Percentiles rank a stretch among this genome's conserved stretches.
Evolutionary conservation across 2,329 filamentous ascomycete genomes (phyloP).

Genomic region (Incumbomyces delicatus): DNA sequence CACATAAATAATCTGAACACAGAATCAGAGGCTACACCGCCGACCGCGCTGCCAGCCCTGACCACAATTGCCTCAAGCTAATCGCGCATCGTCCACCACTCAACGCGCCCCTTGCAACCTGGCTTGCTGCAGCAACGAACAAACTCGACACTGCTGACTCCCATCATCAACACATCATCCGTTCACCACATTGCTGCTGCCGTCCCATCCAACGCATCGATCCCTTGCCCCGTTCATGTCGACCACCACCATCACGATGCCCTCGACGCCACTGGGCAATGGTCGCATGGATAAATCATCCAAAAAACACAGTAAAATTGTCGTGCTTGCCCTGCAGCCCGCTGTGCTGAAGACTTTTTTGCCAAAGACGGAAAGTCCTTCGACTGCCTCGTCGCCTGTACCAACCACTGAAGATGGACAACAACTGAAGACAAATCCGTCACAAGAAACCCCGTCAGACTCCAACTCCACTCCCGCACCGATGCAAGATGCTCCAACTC

Average conservation of each 20-base stretch:
- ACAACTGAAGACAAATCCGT: slow-evolving; percentile 32
- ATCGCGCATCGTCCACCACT: slow-evolving; percentile 2
- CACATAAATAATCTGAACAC: slow-evolving; percentile 5
- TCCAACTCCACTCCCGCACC: slow-evolving; percentile 28
- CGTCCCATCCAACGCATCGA: not conserved
- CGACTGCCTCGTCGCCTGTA: slow-evolving; percentile 28
- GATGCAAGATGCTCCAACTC: slow-evolving; percentile 39
- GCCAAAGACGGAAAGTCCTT: slow-evolving; percentile 25
- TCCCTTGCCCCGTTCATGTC: slow-evolving; percentile 6
- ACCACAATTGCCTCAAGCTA: slow-evolving; percentile 10
- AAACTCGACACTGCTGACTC: slow-evolving; percentile 13
- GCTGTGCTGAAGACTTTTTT: slow-evolving; percentile 28
- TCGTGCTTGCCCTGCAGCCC: slow-evolving; percentile 33
- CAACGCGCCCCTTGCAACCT: slow-evolving; percentile 8
- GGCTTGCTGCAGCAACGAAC: slow-evolving; percentile 20
- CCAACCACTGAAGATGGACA: slow-evolving; percentile 24
- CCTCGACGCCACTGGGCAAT: slow-evolving; percentile 21
- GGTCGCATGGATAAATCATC: slow-evolving; percentile 26
- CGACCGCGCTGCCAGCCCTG: slow-evolving; percentile 4
- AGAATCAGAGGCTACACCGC: not conserved
- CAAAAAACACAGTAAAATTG: slow-evolving; percentile 21
- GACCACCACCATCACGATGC: slow-evolving; percentile 14
- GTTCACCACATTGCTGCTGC: slow-evolving; percentile 4
- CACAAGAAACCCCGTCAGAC: slow-evolving; percentile 27
- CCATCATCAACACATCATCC: slow-evolving; percentile 21